Conservation (phyloP, 148 eudicot species). For the Simmondsia chinensis region DNA sequence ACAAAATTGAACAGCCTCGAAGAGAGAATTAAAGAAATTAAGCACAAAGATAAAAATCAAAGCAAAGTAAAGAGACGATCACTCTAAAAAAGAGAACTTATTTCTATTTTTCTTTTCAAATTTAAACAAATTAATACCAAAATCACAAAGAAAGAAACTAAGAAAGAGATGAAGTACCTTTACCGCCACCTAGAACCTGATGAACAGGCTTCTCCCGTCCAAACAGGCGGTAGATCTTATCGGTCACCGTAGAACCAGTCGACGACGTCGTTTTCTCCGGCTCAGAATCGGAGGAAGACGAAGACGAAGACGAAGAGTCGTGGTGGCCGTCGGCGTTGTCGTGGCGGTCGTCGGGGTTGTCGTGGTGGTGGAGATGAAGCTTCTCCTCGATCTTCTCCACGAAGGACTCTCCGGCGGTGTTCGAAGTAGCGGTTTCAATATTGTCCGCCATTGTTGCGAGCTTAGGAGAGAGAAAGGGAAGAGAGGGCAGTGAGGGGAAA, state of each 20-base stretch:
- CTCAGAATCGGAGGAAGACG: constrained; percentile 48
- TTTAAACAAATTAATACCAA: no score
- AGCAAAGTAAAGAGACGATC: no score
- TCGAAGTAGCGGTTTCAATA: constrained; percentile 1
- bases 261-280: constrained; percentile 14
- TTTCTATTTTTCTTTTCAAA: no score
- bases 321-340: no score
- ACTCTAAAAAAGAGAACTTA: no score
- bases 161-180: constrained; percentile 27
- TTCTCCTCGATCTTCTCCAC: constrained; percentile 61
- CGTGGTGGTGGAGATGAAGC: constrained; percentile 18
- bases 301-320: constrained; percentile 38
- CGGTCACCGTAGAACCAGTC: constrained; percentile 24
- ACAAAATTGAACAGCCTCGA: no score
- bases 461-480: not conserved
- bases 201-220: constrained; percentile 75
- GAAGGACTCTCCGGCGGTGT: constrained; percentile 39
- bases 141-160: no score
- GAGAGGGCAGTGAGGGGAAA: not conserved
- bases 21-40: no score
- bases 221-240: constrained; percentile 41
- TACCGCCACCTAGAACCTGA: constrained; percentile 72
- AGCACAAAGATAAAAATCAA: no score
- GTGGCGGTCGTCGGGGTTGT: not conserved
- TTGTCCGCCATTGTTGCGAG: constrained; percentile 22